Conservation (phyloP, 1,139 yeast genomes). For the Lodderomyces beijingensis region DNA sequence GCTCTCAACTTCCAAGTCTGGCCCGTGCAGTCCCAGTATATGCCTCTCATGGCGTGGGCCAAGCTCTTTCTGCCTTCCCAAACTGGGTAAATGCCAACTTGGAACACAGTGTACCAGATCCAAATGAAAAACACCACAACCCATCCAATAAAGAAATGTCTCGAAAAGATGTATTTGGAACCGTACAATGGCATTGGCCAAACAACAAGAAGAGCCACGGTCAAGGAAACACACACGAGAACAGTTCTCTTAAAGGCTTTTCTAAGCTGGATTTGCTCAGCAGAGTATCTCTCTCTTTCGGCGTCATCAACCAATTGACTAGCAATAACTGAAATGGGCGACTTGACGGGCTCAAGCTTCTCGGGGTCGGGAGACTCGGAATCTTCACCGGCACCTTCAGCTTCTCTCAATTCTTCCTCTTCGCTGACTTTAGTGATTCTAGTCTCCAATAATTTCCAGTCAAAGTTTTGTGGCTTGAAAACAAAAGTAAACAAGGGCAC, state of each 20-base stretch:
- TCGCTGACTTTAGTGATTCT: conserved; percentile 62
- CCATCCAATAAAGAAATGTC: conserved; percentile 79
- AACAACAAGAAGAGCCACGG: conserved; percentile 57
- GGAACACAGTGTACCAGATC: conserved; percentile 55
- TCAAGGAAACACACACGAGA: conserved; percentile 50
- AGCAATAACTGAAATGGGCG: conserved; percentile 38
- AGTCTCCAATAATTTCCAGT: conserved; percentile 56
- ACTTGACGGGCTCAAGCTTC: conserved; percentile 34
- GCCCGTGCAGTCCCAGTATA: conserved; percentile 80
- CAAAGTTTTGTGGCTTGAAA: conserved; percentile 68
- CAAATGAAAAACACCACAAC: conserved; percentile 69
- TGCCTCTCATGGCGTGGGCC: conserved; percentile 60
- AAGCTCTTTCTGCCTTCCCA: conserved; percentile 68
- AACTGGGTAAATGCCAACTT: conserved; percentile 58
- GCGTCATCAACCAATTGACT: conserved; percentile 30
- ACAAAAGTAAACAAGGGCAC: conserved; percentile 62
- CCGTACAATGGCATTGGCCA: conserved; percentile 96
- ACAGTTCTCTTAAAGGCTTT: conserved; percentile 55
- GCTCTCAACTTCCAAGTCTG: conserved; percentile 64
- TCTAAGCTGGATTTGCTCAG: conserved; percentile 41
- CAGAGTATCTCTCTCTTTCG: conserved; percentile 28
- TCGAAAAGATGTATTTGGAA: conserved; percentile 62
- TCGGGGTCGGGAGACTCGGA: conserved; percentile 26
- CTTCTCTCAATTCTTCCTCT: conserved; percentile 51
- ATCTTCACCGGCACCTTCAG: conserved; percentile 16